A percentile compares a stretch with the other conserved stretches of the same genome.
Conservation (phyloP, 2,329 filamentous ascomycete genomes). For the Rosellinia necatrix region DNA sequence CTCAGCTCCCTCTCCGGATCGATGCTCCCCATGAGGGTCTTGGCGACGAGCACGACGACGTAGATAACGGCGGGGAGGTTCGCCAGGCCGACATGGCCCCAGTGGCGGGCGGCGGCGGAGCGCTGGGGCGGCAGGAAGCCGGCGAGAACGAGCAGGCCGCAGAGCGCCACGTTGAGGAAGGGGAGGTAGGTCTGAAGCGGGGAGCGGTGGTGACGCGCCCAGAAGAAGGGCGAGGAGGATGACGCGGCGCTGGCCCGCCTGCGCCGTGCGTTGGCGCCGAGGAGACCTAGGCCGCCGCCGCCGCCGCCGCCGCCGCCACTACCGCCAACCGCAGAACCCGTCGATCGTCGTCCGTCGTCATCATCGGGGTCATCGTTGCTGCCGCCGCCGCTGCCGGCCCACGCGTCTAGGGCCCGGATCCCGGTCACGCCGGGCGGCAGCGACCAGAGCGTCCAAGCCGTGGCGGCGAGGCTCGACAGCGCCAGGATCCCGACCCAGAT, state of each 20-base stretch:
- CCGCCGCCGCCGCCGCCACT: not conserved
- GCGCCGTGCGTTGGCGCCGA: conserved; percentile 28
- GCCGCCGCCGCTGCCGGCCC: conserved; percentile 34
- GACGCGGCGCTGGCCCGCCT: conserved; percentile 7
- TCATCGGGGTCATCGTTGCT: not conserved
- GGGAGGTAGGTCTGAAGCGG: conserved; percentile 65
- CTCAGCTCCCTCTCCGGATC: conserved; percentile 70
- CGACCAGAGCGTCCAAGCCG: conserved; percentile 63
- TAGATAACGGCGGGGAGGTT: conserved; percentile 64
- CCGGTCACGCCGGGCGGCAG: conserved; percentile 61
- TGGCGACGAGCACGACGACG: conserved; percentile 62
- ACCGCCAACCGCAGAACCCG: no score
- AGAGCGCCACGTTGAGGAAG: conserved; percentile 63
- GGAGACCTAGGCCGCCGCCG: not conserved
- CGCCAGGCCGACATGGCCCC: conserved; percentile 50
- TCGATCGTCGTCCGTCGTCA: not conserved
- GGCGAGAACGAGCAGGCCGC: conserved; percentile 53
- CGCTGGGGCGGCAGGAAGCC: conserved; percentile 43
- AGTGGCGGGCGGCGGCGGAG: conserved; percentile 31
- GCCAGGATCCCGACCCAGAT: conserved; percentile 57
- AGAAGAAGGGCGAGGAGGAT: conserved; percentile 20
- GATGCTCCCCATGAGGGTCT: conserved; percentile 69
- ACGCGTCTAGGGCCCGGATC: conserved; percentile 54
- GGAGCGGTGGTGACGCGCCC: conserved; percentile 34
- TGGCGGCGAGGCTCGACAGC: conserved; percentile 66